Conservation (phyloP, 768 basidiomycete species). For the Phylloporus arenicola region DNA sequence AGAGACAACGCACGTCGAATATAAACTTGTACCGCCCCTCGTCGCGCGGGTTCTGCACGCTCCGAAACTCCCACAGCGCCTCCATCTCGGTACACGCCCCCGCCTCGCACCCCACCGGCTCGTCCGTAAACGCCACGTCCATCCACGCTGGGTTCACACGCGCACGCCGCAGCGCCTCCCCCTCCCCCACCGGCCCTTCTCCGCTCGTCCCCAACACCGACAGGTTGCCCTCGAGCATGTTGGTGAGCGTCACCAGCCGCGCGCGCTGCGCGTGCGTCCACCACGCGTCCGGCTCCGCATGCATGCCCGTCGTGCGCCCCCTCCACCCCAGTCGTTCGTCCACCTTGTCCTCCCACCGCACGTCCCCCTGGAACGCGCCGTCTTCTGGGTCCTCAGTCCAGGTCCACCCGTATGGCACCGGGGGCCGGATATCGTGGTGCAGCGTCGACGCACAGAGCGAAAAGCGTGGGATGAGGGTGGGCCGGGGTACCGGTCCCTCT, state of each 20-base stretch:
- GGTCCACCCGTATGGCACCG: conserved; percentile 47
- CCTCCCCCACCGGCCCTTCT: too few species aligned
- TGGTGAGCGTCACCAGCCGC: conserved; percentile 41
- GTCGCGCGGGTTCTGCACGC: too few species aligned
- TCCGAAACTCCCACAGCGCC: too few species aligned
- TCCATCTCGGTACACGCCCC: too few species aligned
- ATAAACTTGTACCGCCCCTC: too few species aligned
- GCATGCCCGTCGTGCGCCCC: conserved; percentile 68
- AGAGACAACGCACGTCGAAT: too few species aligned
- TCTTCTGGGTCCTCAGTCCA: conserved; percentile 25
- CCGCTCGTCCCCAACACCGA: conserved; percentile 28
- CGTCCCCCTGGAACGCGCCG: conserved; percentile 52
- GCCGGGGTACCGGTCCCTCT: conserved; percentile 43
- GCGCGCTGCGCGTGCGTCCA: conserved; percentile 52
- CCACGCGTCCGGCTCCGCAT: conserved; percentile 31
- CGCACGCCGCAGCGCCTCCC: too few species aligned
- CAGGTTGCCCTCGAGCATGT: conserved; percentile 36
- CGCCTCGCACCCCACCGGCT: too few species aligned
- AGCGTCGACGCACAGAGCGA: conserved; percentile 45
- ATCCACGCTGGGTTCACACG: too few species aligned
- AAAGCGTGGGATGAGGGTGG: conserved; percentile 45
- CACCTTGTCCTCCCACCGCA: conserved; percentile 58
- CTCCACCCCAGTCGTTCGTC: too few species aligned
- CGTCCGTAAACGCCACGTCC: too few species aligned
- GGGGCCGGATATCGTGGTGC: conserved; percentile 59